Conservation (phyloP, 2,329 filamentous ascomycete genomes). For the Sclerotinia trifoliorum region DNA sequence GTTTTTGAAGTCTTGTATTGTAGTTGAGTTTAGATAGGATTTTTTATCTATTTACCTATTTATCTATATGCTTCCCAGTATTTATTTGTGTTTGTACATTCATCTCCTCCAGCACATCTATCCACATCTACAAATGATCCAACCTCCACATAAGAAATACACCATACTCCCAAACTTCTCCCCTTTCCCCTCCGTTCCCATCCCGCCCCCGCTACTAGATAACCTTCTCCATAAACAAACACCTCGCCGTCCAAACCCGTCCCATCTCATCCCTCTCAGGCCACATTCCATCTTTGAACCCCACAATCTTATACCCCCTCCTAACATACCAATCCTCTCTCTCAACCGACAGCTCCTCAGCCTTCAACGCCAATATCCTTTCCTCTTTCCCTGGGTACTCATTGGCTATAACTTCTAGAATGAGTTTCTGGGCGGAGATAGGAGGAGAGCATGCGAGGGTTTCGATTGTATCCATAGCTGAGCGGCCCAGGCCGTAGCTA, state of each 20-base stretch:
- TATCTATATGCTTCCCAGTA: neutral
- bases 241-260: slow-evolving; percentile 26
- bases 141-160: neutral
- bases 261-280: slow-evolving; percentile 26
- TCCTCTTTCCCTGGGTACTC: slow-evolving; percentile 24
- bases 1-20: neutral
- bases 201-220: slow-evolving; percentile 17
- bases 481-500: slow-evolving; percentile 29
- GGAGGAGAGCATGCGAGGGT: slow-evolving; percentile 26
- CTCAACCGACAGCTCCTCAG: slow-evolving; percentile 17
- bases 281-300: slow-evolving; percentile 26
- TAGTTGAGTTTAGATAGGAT: neutral
- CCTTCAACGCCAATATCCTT: slow-evolving; percentile 24
- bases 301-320: slow-evolving; percentile 30
- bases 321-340: slow-evolving; percentile 34
- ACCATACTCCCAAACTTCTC: neutral
- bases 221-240: slow-evolving; percentile 34
- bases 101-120: neutral
- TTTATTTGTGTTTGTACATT: neutral
- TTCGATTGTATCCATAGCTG: slow-evolving; percentile 35
- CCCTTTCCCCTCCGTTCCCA: neutral
- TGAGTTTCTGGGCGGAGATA: slow-evolving; percentile 29
- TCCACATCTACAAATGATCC: neutral
- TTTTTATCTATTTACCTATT: neutral
- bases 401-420: slow-evolving; percentile 27